Percentiles rank a stretch among this genome's conserved stretches.
Evolutionary conservation across 768 basidiomycete genomes (phyloP).

Genomic region (Boletellus ananiceps): DNA sequence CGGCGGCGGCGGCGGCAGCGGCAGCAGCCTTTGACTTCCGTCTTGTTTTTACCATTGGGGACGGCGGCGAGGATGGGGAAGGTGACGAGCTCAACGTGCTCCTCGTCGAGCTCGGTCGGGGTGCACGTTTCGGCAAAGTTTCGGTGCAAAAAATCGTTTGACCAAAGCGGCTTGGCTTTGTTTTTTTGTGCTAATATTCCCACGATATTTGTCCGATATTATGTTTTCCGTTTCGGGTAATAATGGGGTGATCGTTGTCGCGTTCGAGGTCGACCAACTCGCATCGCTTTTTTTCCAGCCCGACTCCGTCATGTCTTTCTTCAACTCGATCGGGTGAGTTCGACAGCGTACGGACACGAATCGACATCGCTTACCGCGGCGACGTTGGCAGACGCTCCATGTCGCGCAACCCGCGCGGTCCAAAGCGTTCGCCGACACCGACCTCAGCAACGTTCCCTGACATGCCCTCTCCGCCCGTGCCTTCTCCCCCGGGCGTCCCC

Average conservation of each 20-base stretch:
- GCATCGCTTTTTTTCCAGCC: neutral
- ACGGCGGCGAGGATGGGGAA: neutral
- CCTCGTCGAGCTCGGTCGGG: conserved; percentile 32
- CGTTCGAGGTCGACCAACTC: neutral
- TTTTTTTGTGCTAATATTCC: conserved; percentile 6
- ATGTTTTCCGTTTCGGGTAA: conserved; percentile 1
- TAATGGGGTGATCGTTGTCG: conserved; percentile 3
- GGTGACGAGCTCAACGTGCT: conserved; percentile 32
- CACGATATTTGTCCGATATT: conserved; percentile 17
- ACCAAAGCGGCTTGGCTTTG: too few species aligned
- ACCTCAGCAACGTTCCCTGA: conserved; percentile 59
- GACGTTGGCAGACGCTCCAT: conserved; percentile 57
- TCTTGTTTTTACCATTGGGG: conserved; percentile 48
- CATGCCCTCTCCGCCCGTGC: conserved; percentile 38
- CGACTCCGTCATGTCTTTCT: conserved; percentile 63
- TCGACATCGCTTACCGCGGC: conserved; percentile 6
- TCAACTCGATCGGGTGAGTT: conserved; percentile 74
- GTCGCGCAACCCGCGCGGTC: conserved; percentile 62
- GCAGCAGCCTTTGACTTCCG: conserved; percentile 56
- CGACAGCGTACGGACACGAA: neutral
- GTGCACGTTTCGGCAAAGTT: conserved; percentile 12
- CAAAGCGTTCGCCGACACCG: conserved; percentile 72
- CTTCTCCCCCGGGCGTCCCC: conserved; percentile 34
- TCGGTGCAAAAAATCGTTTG: conserved; percentile 2
- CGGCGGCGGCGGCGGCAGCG: conserved; percentile 34